These are phyloP conservation scores for Paramecium caudatum DNA, from an alignment of 73 alveolate species.

Conservation along the genomic window DNA sequence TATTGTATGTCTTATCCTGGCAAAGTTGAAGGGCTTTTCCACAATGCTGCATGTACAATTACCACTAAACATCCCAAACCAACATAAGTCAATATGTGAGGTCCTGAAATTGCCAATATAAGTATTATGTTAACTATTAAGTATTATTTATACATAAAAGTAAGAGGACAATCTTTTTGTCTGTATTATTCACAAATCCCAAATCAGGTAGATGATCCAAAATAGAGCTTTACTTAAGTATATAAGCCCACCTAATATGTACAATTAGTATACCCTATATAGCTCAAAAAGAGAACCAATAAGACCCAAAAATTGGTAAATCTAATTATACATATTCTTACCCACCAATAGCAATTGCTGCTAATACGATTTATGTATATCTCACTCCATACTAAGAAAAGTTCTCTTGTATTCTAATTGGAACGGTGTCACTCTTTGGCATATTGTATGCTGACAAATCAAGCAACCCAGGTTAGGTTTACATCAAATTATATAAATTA, in stretches of 20 bases:
- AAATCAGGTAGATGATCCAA: slow-evolving; percentile 30
- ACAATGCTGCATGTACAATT: slow-evolving; percentile 30
- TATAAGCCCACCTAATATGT: slow-evolving; percentile 32
- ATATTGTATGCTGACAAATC: slow-evolving; percentile 47
- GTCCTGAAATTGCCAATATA: slow-evolving; percentile 51
- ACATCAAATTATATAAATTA: not conserved
- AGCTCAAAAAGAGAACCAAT: slow-evolving; percentile 9
- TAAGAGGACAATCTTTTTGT: slow-evolving; percentile 41
- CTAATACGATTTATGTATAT: not conserved
- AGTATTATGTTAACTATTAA: slow-evolving; percentile 26
- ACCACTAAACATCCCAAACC: slow-evolving; percentile 60
- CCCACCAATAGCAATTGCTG: slow-evolving; percentile 57
- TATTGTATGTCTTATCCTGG: slow-evolving; percentile 30
- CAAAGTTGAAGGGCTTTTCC: slow-evolving; percentile 59
- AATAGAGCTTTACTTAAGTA: not conserved
- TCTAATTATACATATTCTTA: not conserved
- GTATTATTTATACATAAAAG: slow-evolving; percentile 13
- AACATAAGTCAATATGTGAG: slow-evolving; percentile 27
- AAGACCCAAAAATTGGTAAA: not conserved
- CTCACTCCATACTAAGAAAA: slow-evolving; percentile 55
- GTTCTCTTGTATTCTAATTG: slow-evolving; percentile 57
- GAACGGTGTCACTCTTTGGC: not conserved
- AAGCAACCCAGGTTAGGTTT: not conserved
- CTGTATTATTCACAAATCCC: slow-evolving; percentile 22
- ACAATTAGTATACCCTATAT: not conserved